These are phyloP conservation scores for Apiotrichum veenhuisii DNA, from an alignment of 1,284 basidiomycete genomes.

Conservation along the genomic window DNA sequence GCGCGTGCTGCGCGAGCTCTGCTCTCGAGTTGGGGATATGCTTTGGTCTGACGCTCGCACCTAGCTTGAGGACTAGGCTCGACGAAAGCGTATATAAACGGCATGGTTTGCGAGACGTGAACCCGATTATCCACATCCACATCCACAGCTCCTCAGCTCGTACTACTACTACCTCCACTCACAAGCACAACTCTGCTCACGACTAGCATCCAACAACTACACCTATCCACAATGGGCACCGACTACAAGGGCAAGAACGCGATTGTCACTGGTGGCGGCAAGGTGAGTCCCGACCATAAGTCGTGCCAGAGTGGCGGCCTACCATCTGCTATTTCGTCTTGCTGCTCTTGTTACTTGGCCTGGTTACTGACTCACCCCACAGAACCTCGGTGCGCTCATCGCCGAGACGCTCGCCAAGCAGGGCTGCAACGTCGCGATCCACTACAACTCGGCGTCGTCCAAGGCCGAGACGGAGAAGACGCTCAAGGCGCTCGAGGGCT, in stretches of 20 bases:
- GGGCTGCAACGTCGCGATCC: constrained; percentile 23
- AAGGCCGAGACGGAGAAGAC: constrained; percentile 19
- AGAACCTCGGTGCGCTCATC: constrained; percentile 25
- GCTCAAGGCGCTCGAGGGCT: constrained; percentile 12
- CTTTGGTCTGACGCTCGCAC: no score
- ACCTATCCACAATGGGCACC: background rate
- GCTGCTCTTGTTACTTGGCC: background rate
- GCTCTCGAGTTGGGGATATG: no score
- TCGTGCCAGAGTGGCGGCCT: no score
- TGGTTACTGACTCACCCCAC: background rate
- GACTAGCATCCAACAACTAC: no score
- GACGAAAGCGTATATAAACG: no score
- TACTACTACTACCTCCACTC: no score
- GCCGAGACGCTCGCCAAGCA: constrained; percentile 19
- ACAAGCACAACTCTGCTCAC: no score
- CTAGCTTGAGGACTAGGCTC: no score
- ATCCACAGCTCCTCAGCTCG: no score
- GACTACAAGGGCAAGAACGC: constrained; percentile 23
- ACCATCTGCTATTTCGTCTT: background rate
- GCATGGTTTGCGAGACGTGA: no score
- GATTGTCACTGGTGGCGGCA: constrained; percentile 22
- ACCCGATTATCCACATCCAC: no score
- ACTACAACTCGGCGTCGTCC: constrained; percentile 19
- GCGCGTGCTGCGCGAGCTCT: no score
- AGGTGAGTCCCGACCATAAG: constrained; percentile 16